Percentiles rank a stretch among this genome's conserved stretches.
Conservation (phyloP, 192 early-diverging fungal species). For the Coemansia umbellata region DNA sequence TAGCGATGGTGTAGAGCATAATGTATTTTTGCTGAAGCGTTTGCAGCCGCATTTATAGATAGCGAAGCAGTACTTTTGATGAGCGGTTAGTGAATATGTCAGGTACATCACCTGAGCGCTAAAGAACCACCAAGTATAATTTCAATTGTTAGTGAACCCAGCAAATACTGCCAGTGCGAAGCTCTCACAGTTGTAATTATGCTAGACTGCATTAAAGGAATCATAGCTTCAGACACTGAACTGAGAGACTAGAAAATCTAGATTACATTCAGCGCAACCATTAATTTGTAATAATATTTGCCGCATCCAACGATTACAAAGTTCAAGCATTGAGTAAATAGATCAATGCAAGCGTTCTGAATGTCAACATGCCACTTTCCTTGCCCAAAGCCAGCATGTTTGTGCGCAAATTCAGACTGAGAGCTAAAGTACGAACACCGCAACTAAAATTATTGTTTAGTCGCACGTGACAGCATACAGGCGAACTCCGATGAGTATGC, state of each 20-base stretch:
- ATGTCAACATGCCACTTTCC: background rate
- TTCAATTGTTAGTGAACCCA: conserved; percentile 1
- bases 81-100: conserved; percentile 3
- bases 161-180: conserved; percentile 6
- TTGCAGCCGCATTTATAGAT: conserved; percentile 15
- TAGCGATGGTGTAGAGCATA: background rate
- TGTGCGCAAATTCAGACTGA: background rate
- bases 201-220: conserved; percentile 10
- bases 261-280: conserved; percentile 3
- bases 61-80: conserved; percentile 2
- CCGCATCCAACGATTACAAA: conserved; percentile 17
- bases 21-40: conserved; percentile 11
- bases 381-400: conserved; percentile 6
- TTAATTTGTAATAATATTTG: conserved; percentile 2
- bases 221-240: background rate
- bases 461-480: conserved; percentile 16
- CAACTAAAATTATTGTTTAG: conserved; percentile 15
- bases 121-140: background rate
- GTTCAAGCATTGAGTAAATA: background rate
- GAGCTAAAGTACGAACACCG: background rate
- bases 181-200: conserved; percentile 7
- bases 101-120: background rate
- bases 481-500: conserved; percentile 9
- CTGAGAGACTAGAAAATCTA: background rate
- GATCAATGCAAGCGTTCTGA: conserved; percentile 2